Evolutionary conservation across 257 asterid genomes (phyloP).

Genomic region (Ophiorrhiza pumila): DNA sequence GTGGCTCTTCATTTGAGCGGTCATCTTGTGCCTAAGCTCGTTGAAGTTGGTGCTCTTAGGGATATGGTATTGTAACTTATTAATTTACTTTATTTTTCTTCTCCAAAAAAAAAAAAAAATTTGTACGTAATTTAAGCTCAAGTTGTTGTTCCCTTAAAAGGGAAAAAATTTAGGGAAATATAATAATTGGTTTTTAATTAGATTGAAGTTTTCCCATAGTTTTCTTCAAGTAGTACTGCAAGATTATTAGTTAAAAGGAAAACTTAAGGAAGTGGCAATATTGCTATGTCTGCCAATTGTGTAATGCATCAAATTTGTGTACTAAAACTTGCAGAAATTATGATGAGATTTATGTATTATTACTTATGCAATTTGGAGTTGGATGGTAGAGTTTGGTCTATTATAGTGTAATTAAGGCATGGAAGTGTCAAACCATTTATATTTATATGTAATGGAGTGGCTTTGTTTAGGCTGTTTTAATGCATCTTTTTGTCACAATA

Average conservation of each 20-base stretch:
- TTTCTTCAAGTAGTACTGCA: background rate
- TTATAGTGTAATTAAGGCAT: constrained; percentile 1
- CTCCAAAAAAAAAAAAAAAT: constrained; percentile 1
- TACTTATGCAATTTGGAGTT: background rate
- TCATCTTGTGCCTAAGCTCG: constrained; percentile 80
- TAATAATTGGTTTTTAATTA: background rate
- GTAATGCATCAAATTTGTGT: constrained; percentile 6
- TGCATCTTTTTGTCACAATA: no score
- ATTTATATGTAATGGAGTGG: background rate
- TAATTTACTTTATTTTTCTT: constrained; percentile 1
- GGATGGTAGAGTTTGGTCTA: background rate
- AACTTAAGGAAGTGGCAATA: constrained; percentile 6
- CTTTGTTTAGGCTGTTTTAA: background rate
- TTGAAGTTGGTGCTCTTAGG: constrained; percentile 68
- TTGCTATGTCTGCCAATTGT: background rate
- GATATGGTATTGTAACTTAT: constrained; percentile 36
- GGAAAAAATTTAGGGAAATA: constrained; percentile 8
- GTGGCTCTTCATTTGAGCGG: constrained; percentile 81
- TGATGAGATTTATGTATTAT: background rate
- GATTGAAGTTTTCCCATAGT: background rate
- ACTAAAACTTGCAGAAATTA: constrained; percentile 17
- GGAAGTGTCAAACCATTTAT: constrained; percentile 2
- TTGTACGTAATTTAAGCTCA: constrained; percentile 5
- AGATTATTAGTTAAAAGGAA: background rate
- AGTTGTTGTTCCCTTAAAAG: background rate